These are phyloP conservation scores for Craterostigma plantagineum DNA, from an alignment of 257 asterid species.

Conservation along the genomic window DNA sequence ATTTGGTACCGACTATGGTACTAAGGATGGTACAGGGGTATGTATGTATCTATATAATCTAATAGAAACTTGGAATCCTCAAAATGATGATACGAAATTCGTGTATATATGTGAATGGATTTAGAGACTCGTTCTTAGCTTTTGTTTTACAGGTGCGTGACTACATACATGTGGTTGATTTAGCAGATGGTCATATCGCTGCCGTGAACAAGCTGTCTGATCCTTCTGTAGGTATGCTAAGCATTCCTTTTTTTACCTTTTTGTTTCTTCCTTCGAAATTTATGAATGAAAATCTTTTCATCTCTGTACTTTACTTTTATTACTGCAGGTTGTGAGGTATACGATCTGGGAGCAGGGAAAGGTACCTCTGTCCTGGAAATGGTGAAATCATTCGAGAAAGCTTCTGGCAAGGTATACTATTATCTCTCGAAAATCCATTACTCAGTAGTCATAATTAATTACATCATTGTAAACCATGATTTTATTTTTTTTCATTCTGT, in stretches of 20 bases:
- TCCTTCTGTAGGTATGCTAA: slow-evolving; percentile 43
- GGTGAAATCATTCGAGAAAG: slow-evolving; percentile 92
- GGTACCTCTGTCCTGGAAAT: slow-evolving; percentile 95
- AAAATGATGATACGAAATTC: too few species aligned
- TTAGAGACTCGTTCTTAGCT: too few species aligned
- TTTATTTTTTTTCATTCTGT: too few species aligned
- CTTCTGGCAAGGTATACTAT: slow-evolving; percentile 94
- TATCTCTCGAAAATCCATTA: too few species aligned
- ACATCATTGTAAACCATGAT: too few species aligned
- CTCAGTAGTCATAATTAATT: too few species aligned
- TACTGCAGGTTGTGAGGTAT: slow-evolving; percentile 98
- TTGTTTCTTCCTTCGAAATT: too few species aligned
- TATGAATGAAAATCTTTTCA: too few species aligned
- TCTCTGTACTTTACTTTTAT: too few species aligned
- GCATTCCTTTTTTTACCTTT: too few species aligned
- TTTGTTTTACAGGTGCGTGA: slow-evolving; percentile 39
- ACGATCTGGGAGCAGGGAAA: slow-evolving; percentile 90
- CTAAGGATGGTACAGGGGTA: slow-evolving; percentile 39
- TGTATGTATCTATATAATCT: slow-evolving; percentile 1
- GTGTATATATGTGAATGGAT: too few species aligned
- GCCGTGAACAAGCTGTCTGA: slow-evolving; percentile 48
- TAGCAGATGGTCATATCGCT: slow-evolving; percentile 63
- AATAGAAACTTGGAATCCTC: too few species aligned
- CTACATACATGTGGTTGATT: slow-evolving; percentile 55
- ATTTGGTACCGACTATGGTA: slow-evolving; percentile 41